Evolutionary conservation across 805 yeast genomes (phyloP).

Genomic region (Metschnikowia henanensis): DNA sequence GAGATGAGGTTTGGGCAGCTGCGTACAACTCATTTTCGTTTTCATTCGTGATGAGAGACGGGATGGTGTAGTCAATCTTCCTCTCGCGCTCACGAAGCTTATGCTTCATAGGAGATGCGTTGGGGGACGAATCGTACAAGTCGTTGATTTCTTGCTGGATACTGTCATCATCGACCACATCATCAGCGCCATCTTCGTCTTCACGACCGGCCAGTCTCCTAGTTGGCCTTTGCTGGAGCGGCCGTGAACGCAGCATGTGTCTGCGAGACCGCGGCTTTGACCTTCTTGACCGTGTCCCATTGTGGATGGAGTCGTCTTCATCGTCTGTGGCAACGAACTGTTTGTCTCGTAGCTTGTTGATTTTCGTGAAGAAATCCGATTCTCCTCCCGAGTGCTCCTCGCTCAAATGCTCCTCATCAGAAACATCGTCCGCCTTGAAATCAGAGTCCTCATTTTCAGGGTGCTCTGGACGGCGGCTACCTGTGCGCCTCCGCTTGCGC

Average conservation of each 20-base stretch:
- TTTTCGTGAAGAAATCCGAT: constrained; percentile 18
- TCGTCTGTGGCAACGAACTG: constrained; percentile 40
- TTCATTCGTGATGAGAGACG: constrained; percentile 70
- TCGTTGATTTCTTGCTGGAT: constrained; percentile 68
- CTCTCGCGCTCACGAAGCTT: constrained; percentile 52
- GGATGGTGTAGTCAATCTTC: constrained; percentile 70
- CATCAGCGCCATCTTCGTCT: constrained; percentile 19
- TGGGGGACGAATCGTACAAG: constrained; percentile 60
- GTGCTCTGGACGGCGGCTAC: constrained; percentile 5
- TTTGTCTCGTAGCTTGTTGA: constrained; percentile 32
- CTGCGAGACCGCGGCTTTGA: constrained; percentile 26
- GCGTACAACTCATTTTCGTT: constrained; percentile 26
- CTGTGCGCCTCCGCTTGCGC: constrained; percentile 13
- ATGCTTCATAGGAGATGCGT: constrained; percentile 41
- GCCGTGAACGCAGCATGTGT: constrained; percentile 21
- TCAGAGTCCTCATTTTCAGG: constrained; percentile 21
- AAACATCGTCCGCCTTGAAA: constrained; percentile 16
- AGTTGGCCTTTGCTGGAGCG: constrained; percentile 21
- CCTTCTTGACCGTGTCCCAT: constrained; percentile 21
- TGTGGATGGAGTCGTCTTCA: constrained; percentile 27
- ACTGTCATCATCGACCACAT: constrained; percentile 32
- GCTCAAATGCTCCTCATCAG: constrained; percentile 14
- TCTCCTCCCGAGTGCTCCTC: constrained; percentile 20
- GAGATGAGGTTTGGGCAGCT: constrained; percentile 11
- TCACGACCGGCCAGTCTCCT: constrained; percentile 8